phyloP scores from a whole-genome alignment of 1,284 basidiomycete species.

The Agaricales sp. region DNA sequence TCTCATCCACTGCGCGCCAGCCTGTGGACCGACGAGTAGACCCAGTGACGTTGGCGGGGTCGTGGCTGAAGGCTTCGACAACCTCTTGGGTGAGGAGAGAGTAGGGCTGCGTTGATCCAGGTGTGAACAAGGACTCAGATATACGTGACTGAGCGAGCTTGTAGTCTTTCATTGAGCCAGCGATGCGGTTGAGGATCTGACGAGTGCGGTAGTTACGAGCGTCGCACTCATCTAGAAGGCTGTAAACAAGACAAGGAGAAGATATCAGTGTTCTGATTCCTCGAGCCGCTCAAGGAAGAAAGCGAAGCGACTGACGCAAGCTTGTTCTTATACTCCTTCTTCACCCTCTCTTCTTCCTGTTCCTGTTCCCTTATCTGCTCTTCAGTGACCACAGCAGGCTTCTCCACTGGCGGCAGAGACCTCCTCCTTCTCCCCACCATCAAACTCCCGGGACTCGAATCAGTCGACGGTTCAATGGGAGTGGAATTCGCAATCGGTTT shows the following conservation, averaged over 20 bases:
- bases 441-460: constrained; percentile 15
- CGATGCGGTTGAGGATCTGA: constrained; percentile 53
- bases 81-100: constrained; percentile 47
- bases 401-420: constrained; percentile 13
- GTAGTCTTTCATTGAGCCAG: constrained; percentile 49
- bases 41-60: constrained; percentile 61
- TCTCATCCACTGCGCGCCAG: constrained; percentile 66
- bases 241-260: constrained; percentile 17
- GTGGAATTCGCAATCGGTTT: neutral
- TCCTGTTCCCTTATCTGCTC: neutral
- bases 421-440: neutral
- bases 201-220: constrained; percentile 55
- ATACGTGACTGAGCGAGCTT: constrained; percentile 44
- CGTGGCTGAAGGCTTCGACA: constrained; percentile 61
- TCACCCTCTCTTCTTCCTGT: constrained; percentile 16
- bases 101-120: too few relatives aligned
- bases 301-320: constrained; percentile 33
- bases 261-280: too few relatives aligned
- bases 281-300: constrained; percentile 3
- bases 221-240: constrained; percentile 45
- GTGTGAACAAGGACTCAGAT: constrained; percentile 33
- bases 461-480: too few relatives aligned
- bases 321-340: constrained; percentile 49
- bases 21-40: constrained; percentile 43
- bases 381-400: constrained; percentile 21